Evolutionary conservation across 2,329 filamentous ascomycete genomes (phyloP).

Genomic region (Pseudogymnoascus sp.): DNA sequence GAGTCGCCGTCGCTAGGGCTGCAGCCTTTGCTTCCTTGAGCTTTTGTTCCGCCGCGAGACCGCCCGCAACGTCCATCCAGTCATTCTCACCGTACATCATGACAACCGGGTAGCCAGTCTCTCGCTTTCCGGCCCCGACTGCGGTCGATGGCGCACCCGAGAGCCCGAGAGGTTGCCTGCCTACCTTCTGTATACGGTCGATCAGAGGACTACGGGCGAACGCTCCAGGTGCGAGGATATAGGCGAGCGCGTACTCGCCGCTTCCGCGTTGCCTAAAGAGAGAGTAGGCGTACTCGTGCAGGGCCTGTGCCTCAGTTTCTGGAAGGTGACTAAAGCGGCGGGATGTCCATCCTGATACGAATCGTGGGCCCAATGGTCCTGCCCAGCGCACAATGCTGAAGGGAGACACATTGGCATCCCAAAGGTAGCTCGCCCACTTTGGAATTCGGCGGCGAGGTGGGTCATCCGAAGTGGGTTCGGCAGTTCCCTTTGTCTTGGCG

Average conservation of each 20-base stretch:
- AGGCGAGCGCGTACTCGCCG: slow-evolving; percentile 87
- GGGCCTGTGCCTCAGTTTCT: slow-evolving; percentile 64
- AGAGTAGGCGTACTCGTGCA: slow-evolving; percentile 91
- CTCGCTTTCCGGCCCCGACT: slow-evolving; percentile 15
- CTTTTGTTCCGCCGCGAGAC: slow-evolving; percentile 69
- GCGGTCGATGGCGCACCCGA: slow-evolving; percentile 8
- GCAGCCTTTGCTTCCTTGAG: slow-evolving; percentile 59
- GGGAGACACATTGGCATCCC: slow-evolving; percentile 94
- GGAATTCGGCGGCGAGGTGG: slow-evolving; percentile 50
- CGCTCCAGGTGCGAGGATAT: slow-evolving; percentile 87
- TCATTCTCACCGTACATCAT: slow-evolving; percentile 97
- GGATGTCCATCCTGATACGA: slow-evolving; percentile 92
- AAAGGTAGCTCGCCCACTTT: slow-evolving; percentile 84
- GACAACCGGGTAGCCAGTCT: slow-evolving; percentile 68
- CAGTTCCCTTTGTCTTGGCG: slow-evolving; percentile 26
- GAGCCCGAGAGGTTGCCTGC: slow-evolving; percentile 49
- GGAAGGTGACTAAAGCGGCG: slow-evolving; percentile 87
- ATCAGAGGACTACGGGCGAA: slow-evolving; percentile 85
- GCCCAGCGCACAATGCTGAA: slow-evolving; percentile 84
- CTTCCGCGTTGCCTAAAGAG: slow-evolving; percentile 88
- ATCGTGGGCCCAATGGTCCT: slow-evolving; percentile 79
- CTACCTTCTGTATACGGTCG: slow-evolving; percentile 75
- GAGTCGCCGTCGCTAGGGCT: slow-evolving; percentile 50
- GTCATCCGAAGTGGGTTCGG: slow-evolving; percentile 24
- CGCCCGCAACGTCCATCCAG: slow-evolving; percentile 95